Conservation (phyloP, 1,284 basidiomycete genomes). For the Fomes fomentarius region DNA sequence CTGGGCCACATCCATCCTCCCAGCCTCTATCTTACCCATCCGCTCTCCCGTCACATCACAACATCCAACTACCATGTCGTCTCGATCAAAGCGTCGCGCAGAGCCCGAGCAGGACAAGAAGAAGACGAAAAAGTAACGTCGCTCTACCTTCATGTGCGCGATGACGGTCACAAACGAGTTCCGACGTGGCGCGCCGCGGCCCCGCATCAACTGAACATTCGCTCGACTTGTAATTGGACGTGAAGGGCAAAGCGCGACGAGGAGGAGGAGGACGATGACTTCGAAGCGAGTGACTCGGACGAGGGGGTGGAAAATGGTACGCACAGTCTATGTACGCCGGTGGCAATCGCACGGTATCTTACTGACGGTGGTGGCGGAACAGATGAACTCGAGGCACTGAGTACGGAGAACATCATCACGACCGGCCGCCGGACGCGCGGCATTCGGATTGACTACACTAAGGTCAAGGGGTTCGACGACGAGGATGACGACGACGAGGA, state of each 20-base stretch:
- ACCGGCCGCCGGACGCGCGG: conserved; percentile 39
- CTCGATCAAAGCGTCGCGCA: conserved; percentile 35
- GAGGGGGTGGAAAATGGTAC: conserved; percentile 37
- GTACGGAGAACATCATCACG: conserved; percentile 33
- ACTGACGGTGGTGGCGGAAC: neutral
- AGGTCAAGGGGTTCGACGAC: conserved; percentile 31
- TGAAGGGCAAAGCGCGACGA: conserved; percentile 36
- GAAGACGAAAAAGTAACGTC: conserved; percentile 37
- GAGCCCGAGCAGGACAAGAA: conserved; percentile 33
- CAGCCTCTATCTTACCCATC: neutral
- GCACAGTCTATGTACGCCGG: no score
- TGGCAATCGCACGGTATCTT: no score
- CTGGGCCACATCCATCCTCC: neutral
- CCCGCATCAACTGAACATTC: neutral
- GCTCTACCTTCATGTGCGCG: conserved; percentile 7
- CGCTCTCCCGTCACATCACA: neutral
- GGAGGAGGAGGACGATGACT: conserved; percentile 31
- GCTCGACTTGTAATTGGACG: neutral
- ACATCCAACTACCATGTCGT: conserved; percentile 31
- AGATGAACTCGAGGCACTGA: conserved; percentile 38
- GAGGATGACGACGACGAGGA: conserved; percentile 36
- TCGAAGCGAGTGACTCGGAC: conserved; percentile 30
- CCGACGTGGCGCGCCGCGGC: neutral
- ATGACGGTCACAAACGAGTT: conserved; percentile 15
- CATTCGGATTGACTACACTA: conserved; percentile 39